Evolutionary conservation across 164 flowering plant genomes (phyloP).

Genomic region (Piper longum): DNA sequence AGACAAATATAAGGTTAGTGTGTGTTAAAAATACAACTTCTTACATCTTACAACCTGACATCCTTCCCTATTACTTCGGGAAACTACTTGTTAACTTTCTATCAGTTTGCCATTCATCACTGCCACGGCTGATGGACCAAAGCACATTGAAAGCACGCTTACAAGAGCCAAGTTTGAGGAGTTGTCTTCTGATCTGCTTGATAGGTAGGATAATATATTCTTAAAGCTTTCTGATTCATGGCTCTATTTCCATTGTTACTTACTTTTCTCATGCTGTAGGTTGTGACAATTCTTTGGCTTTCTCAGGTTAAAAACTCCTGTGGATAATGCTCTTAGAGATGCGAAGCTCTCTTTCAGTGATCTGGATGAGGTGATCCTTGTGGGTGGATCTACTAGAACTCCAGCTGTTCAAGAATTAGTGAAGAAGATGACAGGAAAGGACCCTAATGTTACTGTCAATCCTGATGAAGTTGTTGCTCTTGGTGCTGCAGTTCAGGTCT

Average conservation of each 20-base stretch:
- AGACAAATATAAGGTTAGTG: slow-evolving; percentile 45
- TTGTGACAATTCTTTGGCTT: background rate
- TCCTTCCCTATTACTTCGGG: background rate
- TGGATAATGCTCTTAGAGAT: slow-evolving; percentile 92
- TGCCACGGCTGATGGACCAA: slow-evolving; percentile 80
- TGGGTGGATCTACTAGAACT: slow-evolving; percentile 92
- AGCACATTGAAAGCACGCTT: slow-evolving; percentile 74
- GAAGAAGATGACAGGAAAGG: slow-evolving; percentile 81
- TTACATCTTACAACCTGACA: background rate
- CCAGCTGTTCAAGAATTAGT: slow-evolving; percentile 87
- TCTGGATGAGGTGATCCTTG: slow-evolving; percentile 89
- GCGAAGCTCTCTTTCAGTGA: slow-evolving; percentile 69
- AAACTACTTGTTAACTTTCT: slow-evolving; percentile 6
- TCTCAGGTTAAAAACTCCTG: slow-evolving; percentile 56
- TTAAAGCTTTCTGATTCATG: background rate
- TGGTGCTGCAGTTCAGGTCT: slow-evolving; percentile 91
- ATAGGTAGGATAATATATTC: slow-evolving; percentile 43
- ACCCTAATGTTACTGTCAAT: slow-evolving; percentile 92
- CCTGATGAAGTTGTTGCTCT: slow-evolving; percentile 94
- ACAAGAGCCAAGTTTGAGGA: slow-evolving; percentile 82
- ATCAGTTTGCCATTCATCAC: slow-evolving; percentile 75
- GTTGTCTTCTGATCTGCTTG: slow-evolving; percentile 74
- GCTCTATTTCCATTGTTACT: background rate
- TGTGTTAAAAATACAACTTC: background rate
- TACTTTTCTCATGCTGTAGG: background rate